These are phyloP conservation scores for Avicennia marina DNA, from an alignment of 257 asterid species.

Conservation along the genomic window DNA sequence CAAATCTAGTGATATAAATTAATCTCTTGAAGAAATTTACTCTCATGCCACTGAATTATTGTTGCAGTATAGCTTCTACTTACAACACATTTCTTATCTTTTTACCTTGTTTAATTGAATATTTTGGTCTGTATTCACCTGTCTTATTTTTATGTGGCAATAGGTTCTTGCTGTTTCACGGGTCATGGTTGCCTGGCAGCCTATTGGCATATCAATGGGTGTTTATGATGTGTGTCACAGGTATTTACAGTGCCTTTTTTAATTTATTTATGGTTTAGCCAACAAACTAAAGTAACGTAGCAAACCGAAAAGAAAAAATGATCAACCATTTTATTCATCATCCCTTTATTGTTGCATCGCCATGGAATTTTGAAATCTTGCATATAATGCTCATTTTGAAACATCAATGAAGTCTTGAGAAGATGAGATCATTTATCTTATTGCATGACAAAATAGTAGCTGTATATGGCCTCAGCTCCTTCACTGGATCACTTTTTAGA, in stretches of 20 bases:
- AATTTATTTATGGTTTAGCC: conserved; percentile 4
- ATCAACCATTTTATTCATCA: not conserved
- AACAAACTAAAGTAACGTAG: not conserved
- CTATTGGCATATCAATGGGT: conserved; percentile 96
- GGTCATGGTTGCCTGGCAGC: conserved; percentile 93
- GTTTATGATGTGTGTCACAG: conserved; percentile 97
- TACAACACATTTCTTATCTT: too few relatives aligned
- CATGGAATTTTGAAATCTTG: too few relatives aligned
- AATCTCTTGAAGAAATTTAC: too few relatives aligned
- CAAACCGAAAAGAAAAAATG: not conserved
- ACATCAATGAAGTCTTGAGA: too few relatives aligned
- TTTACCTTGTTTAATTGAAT: not conserved
- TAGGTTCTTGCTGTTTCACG: conserved; percentile 98
- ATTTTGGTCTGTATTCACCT: not conserved
- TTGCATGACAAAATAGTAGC: too few relatives aligned
- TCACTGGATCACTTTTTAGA: too few relatives aligned
- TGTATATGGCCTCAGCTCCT: too few relatives aligned
- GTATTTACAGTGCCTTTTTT: conserved; percentile 28
- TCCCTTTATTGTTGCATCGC: not conserved
- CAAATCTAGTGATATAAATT: too few relatives aligned
- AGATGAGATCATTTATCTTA: too few relatives aligned
- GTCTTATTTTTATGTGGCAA: conserved; percentile 20
- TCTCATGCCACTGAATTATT: conserved; percentile 1
- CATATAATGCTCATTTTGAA: too few relatives aligned
- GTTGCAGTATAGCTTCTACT: conserved; percentile 1